A percentile compares a stretch with the other conserved stretches of the same genome.
phyloP scores from a whole-genome alignment of 129 eudicot genomes.

The Mikania micrantha region DNA sequence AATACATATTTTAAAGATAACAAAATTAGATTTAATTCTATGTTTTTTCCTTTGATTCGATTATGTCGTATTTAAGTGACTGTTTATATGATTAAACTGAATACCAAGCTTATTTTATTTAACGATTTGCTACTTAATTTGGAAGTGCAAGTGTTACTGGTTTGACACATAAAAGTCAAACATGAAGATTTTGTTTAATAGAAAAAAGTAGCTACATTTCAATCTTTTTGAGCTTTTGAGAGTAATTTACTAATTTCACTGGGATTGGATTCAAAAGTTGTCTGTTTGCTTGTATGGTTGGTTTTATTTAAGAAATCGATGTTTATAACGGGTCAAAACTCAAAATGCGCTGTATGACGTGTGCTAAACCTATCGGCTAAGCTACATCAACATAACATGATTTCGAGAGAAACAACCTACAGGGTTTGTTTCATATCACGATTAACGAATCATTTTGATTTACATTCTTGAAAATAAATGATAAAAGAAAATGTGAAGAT shows the following conservation, averaged over 20 bases:
- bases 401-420: not conserved
- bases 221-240: not conserved
- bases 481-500: not conserved
- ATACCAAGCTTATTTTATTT: not conserved
- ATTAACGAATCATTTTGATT: not conserved
- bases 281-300: not conserved
- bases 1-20: not conserved
- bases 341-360: not conserved
- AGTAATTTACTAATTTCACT: not conserved
- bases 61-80: not conserved
- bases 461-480: not conserved
- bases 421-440: not conserved
- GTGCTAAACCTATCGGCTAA: not conserved
- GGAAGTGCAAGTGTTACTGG: not conserved
- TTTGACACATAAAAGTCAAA: slow-evolving; percentile 11
- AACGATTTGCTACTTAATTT: not conserved
- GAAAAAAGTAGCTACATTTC: not conserved
- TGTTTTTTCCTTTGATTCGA: not conserved
- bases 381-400: not conserved
- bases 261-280: not conserved
- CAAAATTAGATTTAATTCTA: not conserved
- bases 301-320: too few species aligned
- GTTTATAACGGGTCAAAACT: not conserved
- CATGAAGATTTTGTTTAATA: not conserved
- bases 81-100: not conserved